Base-by-base conservation (phyloP, 352 stramenopile genomes). In the Poterioochromonas sp. region DNA sequence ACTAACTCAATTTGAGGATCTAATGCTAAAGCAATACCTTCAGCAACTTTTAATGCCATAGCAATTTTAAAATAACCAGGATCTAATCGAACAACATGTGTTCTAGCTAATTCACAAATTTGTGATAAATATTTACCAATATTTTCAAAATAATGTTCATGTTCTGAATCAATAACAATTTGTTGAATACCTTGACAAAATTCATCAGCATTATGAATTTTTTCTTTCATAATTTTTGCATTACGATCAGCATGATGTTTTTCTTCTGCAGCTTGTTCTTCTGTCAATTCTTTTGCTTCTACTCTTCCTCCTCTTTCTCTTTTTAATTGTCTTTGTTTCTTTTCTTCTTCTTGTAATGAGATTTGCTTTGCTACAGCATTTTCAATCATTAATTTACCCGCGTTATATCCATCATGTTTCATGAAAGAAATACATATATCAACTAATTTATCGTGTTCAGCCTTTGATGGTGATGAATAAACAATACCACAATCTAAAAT, bases 51-150 rank as follows among this genome's bases (percentile, higher is more conserved):
- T 76, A 96, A 93, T 3, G 91, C 94, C 53, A 98, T 87, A 29
- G 94, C 90, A 68, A 95, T 93, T 73, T 93, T 96, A 53, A 95
- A 88, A 80, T 96, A 97, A 39, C 93, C 92, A 58, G 90, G 87
- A 80, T 97, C 92, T 29, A 98, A 85, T 79, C 95, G 92, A 5
- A 98, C 93, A 77, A 94, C 86, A 78, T 97, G 88, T 1, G 83
- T 85, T 79, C 92, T 95, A 64, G 91, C 95, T 32, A 98, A 85
- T 81, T 94, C 92, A 70, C 86, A 91, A 82, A 90, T 90, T 79
- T 88, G 82, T 11, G 83, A 80, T 60, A 89, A 84, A 76, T 90
- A 90, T 54, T 89, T 84, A 26, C 83, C 85, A 29, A 91, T 82
- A 65, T 84, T 85, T 82, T 91, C 87, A 43, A 91, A 82, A 79